Conservation (phyloP, 306 rosid species). For the Oemleria cerasiformis region DNA sequence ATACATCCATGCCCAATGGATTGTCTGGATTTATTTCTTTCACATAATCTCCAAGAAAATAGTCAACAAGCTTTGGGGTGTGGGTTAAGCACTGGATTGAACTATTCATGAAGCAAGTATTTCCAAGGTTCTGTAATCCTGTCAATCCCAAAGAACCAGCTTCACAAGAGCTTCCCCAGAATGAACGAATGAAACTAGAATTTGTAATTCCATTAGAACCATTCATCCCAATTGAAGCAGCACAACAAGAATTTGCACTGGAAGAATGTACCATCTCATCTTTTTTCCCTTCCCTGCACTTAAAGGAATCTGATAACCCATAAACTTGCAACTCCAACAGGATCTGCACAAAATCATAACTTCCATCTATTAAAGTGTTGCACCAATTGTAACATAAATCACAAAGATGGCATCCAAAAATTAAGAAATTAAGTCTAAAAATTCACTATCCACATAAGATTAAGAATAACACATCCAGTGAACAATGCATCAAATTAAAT, state of each 20-base stretch:
- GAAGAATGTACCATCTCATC: conserved; percentile 43
- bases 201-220: conserved; percentile 51
- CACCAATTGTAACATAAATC: conserved; percentile 21
- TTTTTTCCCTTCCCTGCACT: conserved; percentile 70
- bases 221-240: conserved; percentile 53
- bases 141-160: conserved; percentile 92
- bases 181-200: conserved; percentile 45
- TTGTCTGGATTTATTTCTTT: conserved; percentile 87
- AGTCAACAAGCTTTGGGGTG: conserved; percentile 95
- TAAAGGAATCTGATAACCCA: conserved; percentile 88
- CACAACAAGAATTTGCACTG: conserved; percentile 36
- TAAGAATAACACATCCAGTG: neutral
- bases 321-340: conserved; percentile 88
- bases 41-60: conserved; percentile 91
- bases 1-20: conserved; percentile 95
- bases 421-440: no score
- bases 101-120: conserved; percentile 99
- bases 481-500: neutral
- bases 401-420: neutral
- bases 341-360: conserved; percentile 47
- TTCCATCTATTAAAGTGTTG: conserved; percentile 18
- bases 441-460: neutral
- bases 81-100: conserved; percentile 93
- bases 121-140: conserved; percentile 93
- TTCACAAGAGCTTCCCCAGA: conserved; percentile 64